Evolutionary conservation across 495 filamentous ascomycete genomes (phyloP).

Genomic region (Penicillium canescens): DNA sequence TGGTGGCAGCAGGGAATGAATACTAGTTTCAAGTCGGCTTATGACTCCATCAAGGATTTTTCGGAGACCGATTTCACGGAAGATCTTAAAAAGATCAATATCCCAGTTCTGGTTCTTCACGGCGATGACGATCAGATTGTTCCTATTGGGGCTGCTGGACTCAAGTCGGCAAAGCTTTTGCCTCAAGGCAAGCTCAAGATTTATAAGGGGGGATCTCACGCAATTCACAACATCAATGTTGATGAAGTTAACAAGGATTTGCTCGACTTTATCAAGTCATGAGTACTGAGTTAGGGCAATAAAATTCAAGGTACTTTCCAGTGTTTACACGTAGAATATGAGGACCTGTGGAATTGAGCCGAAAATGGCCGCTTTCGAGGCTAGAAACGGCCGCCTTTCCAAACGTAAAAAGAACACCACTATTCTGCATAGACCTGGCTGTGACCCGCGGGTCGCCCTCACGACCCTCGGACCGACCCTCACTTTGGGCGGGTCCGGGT

Average conservation of each 20-base stretch:
- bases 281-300: background rate
- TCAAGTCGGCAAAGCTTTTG: constrained; percentile 33
- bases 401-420: too few relatives aligned
- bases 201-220: constrained; percentile 38
- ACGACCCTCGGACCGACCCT: too few relatives aligned
- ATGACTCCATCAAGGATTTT: constrained; percentile 40
- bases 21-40: constrained; percentile 34
- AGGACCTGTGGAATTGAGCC: too few relatives aligned
- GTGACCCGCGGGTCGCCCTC: too few relatives aligned
- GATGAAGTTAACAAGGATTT: constrained; percentile 39
- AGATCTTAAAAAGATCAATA: constrained; percentile 40
- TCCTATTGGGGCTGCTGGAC: constrained; percentile 29
- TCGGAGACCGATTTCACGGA: constrained; percentile 42
- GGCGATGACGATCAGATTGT: constrained; percentile 43
- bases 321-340: too few relatives aligned
- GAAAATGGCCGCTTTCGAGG: too few relatives aligned
- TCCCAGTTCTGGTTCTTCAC: constrained; percentile 40
- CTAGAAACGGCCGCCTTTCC: too few relatives aligned
- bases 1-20: constrained; percentile 47
- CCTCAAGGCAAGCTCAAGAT: constrained; percentile 38
- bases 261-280: constrained; percentile 26
- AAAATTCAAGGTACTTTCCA: too few relatives aligned
- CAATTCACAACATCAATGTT: constrained; percentile 35
- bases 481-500: too few relatives aligned
- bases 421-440: too few relatives aligned